A percentile compares a stretch with the other conserved stretches of the same genome.
These are phyloP conservation scores for Beta macrorhiza DNA, from an alignment of 179 eudicot genomes.

Conservation along the genomic window DNA sequence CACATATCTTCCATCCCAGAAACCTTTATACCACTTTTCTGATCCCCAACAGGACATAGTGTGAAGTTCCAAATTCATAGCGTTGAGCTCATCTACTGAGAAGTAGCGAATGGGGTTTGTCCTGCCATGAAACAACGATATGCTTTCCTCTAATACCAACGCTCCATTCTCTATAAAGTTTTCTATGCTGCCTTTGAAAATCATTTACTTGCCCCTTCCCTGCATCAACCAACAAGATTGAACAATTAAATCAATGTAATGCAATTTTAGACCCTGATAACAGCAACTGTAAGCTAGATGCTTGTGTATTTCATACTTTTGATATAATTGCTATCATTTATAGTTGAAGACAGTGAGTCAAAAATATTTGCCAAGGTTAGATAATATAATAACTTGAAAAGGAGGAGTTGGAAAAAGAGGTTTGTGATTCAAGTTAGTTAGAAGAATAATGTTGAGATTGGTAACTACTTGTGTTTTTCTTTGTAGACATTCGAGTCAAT, in stretches of 20 bases:
- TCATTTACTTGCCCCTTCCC: not conserved
- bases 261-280: not conserved
- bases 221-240: too few species aligned
- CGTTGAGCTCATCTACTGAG: slow-evolving; percentile 11
- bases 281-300: not conserved
- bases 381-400: too few species aligned
- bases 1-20: not conserved
- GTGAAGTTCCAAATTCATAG: not conserved
- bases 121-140: slow-evolving; percentile 7
- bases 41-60: not conserved
- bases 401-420: too few species aligned
- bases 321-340: too few species aligned
- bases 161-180: slow-evolving; percentile 6
- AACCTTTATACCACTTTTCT: slow-evolving; percentile 12
- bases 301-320: too few species aligned
- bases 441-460: too few species aligned
- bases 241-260: too few species aligned
- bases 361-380: too few species aligned
- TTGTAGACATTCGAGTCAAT: too few species aligned
- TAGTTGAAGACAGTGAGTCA: too few species aligned
- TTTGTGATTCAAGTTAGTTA: too few species aligned
- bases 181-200: slow-evolving; percentile 3
- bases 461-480: too few species aligned
- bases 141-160: not conserved
- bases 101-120: slow-evolving; percentile 9